Evolutionary conservation across 495 filamentous ascomycete species (phyloP).

Genomic region (Trypethelium eluteriae): DNA sequence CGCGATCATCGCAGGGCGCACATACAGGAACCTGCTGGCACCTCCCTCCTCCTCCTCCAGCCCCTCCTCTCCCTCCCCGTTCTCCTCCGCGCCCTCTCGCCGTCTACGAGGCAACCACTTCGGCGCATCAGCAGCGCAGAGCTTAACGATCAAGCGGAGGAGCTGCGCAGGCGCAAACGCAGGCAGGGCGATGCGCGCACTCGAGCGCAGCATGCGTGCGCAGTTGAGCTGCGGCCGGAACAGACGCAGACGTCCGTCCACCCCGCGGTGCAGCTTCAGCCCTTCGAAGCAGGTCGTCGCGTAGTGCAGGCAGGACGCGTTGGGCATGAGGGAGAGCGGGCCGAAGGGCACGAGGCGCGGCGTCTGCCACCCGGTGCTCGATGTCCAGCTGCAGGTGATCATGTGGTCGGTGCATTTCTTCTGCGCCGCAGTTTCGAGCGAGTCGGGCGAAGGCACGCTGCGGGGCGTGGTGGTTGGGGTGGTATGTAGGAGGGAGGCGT

Average conservation of each 20-base stretch:
- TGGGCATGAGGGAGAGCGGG: constrained; percentile 73
- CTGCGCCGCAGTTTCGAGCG: constrained; percentile 39
- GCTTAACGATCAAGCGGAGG: constrained; percentile 64
- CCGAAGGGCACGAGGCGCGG: constrained; percentile 75
- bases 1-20: constrained; percentile 78
- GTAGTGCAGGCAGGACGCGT: constrained; percentile 80
- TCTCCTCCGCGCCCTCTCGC: constrained; percentile 18
- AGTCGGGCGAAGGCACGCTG: constrained; percentile 52
- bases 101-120: constrained; percentile 72
- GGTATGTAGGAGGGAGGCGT: constrained; percentile 65
- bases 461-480: constrained; percentile 59
- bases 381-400: constrained; percentile 69
- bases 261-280: constrained; percentile 77
- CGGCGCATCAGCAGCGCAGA: constrained; percentile 59
- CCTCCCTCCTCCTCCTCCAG: too few relatives aligned
- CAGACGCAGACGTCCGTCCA: constrained; percentile 71
- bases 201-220: constrained; percentile 61
- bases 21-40: constrained; percentile 62
- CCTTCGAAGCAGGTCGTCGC: constrained; percentile 91
- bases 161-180: constrained; percentile 63
- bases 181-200: constrained; percentile 69
- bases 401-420: constrained; percentile 75
- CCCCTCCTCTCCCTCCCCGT: too few relatives aligned
- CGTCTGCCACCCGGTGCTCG: constrained; percentile 59
- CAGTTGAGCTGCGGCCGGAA: constrained; percentile 79